Conservation (phyloP, 192 early-diverging fungal species). For the Entophlyctis helioformis region DNA sequence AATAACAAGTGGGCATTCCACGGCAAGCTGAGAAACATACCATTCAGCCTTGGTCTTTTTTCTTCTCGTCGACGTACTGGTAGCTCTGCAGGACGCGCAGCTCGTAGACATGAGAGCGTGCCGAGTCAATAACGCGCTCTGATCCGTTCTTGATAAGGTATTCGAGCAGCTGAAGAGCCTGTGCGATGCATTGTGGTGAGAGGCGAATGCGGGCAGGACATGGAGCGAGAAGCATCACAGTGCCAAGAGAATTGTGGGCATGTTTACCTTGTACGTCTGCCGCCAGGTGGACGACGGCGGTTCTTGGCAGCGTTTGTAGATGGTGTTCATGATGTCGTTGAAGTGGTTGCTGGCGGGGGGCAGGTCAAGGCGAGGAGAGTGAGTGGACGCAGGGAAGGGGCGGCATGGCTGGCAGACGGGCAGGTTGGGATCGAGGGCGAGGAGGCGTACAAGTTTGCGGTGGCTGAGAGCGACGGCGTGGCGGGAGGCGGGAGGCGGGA, state of each 20-base stretch:
- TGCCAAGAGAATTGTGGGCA: not conserved
- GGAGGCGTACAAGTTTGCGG: no score
- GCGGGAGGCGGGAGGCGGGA: no score
- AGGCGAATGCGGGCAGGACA: no score
- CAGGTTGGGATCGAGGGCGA: no score
- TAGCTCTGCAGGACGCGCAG: conserved; percentile 82
- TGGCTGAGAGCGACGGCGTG: no score
- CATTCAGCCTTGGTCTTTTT: conserved; percentile 96
- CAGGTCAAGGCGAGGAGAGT: no score
- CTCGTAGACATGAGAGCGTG: conserved; percentile 72
- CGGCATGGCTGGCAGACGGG: no score
- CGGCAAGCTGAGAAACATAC: conserved; percentile 18
- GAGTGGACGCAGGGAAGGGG: no score
- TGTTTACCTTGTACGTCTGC: conserved; percentile 84
- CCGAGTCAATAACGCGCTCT: conserved; percentile 83
- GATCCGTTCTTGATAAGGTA: conserved; percentile 92
- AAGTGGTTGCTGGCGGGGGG: conserved; percentile 70
- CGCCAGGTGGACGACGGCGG: conserved; percentile 77
- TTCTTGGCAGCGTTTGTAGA: conserved; percentile 80
- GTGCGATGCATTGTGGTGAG: not conserved
- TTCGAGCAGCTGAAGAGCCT: conserved; percentile 85
- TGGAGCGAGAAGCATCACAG: not conserved
- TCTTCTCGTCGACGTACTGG: conserved; percentile 80
- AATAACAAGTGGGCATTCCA: no score
- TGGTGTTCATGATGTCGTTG: conserved; percentile 90